Conservation (phyloP, 1,284 basidiomycete species). For the Ceratobasidium sp. region DNA sequence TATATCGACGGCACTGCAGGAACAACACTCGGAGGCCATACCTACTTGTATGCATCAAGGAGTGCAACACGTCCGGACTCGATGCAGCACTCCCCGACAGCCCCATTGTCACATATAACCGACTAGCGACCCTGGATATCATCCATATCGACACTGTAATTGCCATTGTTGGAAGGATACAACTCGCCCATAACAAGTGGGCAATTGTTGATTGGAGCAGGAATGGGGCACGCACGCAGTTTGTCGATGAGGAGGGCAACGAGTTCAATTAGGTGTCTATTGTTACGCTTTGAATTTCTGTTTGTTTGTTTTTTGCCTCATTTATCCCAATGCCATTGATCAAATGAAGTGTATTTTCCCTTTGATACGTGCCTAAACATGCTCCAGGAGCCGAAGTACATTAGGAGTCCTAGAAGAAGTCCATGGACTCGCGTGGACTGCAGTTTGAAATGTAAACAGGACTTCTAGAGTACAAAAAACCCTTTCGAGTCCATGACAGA, state of each 20-base stretch:
- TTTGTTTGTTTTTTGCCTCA: too few relatives aligned
- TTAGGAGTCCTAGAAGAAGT: too few relatives aligned
- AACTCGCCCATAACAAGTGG: not conserved
- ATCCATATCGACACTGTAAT: not conserved
- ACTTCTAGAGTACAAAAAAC: not conserved
- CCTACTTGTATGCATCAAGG: not conserved
- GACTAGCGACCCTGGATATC: not conserved
- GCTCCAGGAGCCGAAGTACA: too few relatives aligned
- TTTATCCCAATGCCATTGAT: too few relatives aligned
- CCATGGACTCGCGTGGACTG: not conserved
- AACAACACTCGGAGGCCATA: not conserved
- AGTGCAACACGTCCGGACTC: conserved; percentile 11
- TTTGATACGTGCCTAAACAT: too few relatives aligned
- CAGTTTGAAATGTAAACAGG: not conserved
- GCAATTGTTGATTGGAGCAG: conserved; percentile 23
- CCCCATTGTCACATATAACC: conserved; percentile 6
- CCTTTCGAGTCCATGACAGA: not conserved
- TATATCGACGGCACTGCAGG: not conserved
- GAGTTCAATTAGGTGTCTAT: too few relatives aligned
- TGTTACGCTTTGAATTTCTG: too few relatives aligned
- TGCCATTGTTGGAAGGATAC: not conserved
- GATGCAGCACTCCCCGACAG: conserved; percentile 11
- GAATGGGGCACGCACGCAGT: conserved; percentile 22
- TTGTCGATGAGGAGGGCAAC: conserved; percentile 12
- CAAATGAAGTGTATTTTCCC: too few relatives aligned